A percentile compares a stretch with the other conserved stretches of the same genome.
phyloP scores from a whole-genome alignment of 1,139 yeast genomes.

The Meyerozyma guilliermondii region DNA sequence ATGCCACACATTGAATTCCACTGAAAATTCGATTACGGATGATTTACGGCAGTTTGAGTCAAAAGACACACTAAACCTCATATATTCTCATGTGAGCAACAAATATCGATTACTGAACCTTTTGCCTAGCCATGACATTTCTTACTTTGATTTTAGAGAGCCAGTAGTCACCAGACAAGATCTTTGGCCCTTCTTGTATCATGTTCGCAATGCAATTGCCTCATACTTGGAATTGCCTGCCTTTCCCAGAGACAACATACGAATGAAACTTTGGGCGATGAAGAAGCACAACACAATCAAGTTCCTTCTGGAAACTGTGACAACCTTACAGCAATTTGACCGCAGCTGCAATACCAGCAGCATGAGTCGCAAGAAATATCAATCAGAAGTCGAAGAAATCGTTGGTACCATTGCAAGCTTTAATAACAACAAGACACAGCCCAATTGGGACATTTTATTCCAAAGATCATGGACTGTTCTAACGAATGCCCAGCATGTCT shows the following conservation, averaged over 20 bases:
- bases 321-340: background rate
- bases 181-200: background rate
- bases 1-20: background rate
- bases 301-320: background rate
- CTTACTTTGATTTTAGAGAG: background rate
- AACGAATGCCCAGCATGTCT: background rate
- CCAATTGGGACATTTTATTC: background rate
- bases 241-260: background rate
- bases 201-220: background rate
- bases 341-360: background rate
- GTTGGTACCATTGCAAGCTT: background rate
- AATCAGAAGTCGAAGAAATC: background rate
- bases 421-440: background rate
- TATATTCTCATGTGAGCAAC: background rate
- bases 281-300: background rate
- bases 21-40: slow-evolving; percentile 16
- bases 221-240: background rate
- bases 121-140: background rate
- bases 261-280: background rate
- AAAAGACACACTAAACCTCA: slow-evolving; percentile 4
- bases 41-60: slow-evolving; percentile 24
- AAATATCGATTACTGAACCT: slow-evolving; percentile 14
- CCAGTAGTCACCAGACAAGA: background rate
- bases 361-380: too few relatives aligned
- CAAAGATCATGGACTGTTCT: background rate